Base-by-base conservation (phyloP, 495 filamentous ascomycete species). In the Oleoguttula mirabilis region DNA sequence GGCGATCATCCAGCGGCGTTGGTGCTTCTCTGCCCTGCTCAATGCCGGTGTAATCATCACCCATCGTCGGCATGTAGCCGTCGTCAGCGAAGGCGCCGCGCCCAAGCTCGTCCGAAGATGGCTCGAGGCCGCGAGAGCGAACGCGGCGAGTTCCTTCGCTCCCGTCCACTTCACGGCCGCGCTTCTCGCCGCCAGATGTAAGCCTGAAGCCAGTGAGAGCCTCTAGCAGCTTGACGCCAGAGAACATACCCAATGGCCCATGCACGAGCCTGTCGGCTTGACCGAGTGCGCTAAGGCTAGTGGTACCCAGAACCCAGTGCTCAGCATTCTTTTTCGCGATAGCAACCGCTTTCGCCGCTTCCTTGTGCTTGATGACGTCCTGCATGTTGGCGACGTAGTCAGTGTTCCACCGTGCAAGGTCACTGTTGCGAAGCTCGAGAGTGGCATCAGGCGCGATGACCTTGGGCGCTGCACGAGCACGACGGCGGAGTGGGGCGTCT, bases 11-110 rank as follows among this genome's bases (percentile, higher is more conserved):
- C 2, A 80, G 66, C 14, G 68, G 65, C 0, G 67, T 62, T 1
- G 68, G 67, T 4, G 73, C 77, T 19, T 77, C 68, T 37, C 79
- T 73, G 4, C 70, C 76, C 21, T 78, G 55, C 59, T 84, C 80
- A 22, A 77, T 57, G 16, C 68, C 70, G 57, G 71, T 42, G 34
- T 45, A 36, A 16, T 42, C 52, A 17, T 67, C 58, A 33, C 41
- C 58, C 10, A 41, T 37, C 3, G 52, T 34, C 11, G 47, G 52
- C 25, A 58, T 45, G 41, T 62, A 58, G n/a, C 55, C 66, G 38
- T 69, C 62, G 15, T 68, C 57, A n/a, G n/a, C n/a, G 8, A 56
- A 38, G 2, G 55, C 39, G 4, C 60, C 66, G 20, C 62, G 64
- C n/a, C 61, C 66, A 4, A 67, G 43, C 25, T 71, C 59, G 10